Conservation (phyloP, 495 filamentous ascomycete genomes). For the Tuber microsphaerosporum region DNA sequence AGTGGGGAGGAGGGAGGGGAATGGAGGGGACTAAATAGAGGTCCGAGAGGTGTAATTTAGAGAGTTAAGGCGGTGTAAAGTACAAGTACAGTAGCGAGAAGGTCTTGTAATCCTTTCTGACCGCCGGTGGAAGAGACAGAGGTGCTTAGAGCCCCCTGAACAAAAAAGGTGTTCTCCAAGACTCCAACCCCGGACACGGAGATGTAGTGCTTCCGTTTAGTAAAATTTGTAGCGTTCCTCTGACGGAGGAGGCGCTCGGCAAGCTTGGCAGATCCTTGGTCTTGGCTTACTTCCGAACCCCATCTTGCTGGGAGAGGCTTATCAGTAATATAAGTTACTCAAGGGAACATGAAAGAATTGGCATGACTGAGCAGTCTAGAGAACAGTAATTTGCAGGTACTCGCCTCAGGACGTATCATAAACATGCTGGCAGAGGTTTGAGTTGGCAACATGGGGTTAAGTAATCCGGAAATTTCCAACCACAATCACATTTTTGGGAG, state of each 20-base stretch:
- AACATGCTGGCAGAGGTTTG: not conserved
- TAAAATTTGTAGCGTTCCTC: not conserved
- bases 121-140: not conserved
- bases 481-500: no score
- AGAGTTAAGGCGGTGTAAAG: not conserved
- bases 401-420: no score
- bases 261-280: not conserved
- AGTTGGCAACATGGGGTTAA: not conserved
- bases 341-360: not conserved
- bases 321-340: not conserved
- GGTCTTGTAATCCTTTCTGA: not conserved
- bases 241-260: slow-evolving; percentile 1
- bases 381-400: no score
- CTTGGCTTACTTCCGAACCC: not conserved
- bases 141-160: not conserved
- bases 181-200: not conserved
- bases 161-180: not conserved
- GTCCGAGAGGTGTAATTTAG: not conserved
- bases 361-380: not conserved
- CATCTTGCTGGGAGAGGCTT: not conserved
- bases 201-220: not conserved
- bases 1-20: not conserved
- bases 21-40: slow-evolving; percentile 3
- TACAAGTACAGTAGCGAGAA: not conserved
- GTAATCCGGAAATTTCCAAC: not conserved